Evolutionary conservation across 108 stramenopile genomes (phyloP).

Genomic region (Mediolabrus comicus): DNA sequence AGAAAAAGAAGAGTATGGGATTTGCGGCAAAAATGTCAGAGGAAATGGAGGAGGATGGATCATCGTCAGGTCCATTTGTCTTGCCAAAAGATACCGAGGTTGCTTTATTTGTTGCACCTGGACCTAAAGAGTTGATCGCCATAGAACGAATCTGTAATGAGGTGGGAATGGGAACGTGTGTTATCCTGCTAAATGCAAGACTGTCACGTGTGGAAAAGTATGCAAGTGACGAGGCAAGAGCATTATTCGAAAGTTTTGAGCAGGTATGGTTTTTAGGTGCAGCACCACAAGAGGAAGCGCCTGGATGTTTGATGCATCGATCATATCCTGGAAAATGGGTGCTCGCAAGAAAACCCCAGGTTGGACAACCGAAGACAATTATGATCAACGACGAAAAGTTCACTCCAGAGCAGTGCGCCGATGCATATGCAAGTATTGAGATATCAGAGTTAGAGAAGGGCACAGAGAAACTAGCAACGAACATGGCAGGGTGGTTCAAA

Average conservation of each 20-base stretch:
- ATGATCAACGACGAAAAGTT: conserved; percentile 46
- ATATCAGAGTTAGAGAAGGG: conserved; percentile 72
- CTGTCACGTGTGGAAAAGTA: conserved; percentile 57
- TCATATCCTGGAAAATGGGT: conserved; percentile 71
- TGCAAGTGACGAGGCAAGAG: conserved; percentile 50
- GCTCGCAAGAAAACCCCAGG: conserved; percentile 78
- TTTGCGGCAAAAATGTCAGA: conserved; percentile 82
- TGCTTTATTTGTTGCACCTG: conserved; percentile 81
- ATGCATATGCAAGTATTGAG: conserved; percentile 57
- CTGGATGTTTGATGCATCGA: conserved; percentile 68
- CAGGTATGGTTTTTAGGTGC: conserved; percentile 69
- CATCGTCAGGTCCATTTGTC: conserved; percentile 58
- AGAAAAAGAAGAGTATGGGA: conserved; percentile 57
- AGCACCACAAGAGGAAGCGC: conserved; percentile 74
- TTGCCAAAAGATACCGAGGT: conserved; percentile 71
- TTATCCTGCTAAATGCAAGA: conserved; percentile 81
- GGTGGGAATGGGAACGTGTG: conserved; percentile 73
- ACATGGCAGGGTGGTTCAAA: conserved; percentile 76
- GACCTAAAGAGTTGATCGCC: conserved; percentile 73
- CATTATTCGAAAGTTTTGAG: conserved; percentile 72
- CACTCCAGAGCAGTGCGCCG: conserved; percentile 52
- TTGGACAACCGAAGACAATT: conserved; percentile 72
- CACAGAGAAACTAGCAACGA: conserved; percentile 65
- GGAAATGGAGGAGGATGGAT: conserved; percentile 53
- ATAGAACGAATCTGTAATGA: conserved; percentile 72